Evolutionary conservation across 345 rosid genomes (phyloP), one percentile per base, ranked within the genome.

Genomic region (Pistacia integerrima): DNA sequence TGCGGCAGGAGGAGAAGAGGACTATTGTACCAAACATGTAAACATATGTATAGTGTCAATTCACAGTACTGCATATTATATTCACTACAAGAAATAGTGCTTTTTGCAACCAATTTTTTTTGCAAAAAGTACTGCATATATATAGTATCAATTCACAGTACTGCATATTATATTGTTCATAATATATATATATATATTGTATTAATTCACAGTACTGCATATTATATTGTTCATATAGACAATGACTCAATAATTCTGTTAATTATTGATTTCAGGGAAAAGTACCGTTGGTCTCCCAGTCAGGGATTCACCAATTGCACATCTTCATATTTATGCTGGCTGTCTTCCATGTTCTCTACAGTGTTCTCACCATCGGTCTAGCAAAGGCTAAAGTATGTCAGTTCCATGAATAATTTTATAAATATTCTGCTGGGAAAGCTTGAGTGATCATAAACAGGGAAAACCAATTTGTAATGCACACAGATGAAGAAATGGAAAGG

Each of bases 401-500:
- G 33, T 48, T 8, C 8, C 3, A 20, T 55, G 7, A 12, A 11
- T 51, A 51, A 54, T 36, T 44, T 46, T 4, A 9, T 35, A 33
- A 63, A 33, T 22, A 5, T 41, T 41, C 6, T 41, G 1, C 1
- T 41, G 46, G 46, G 46, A 41, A 41, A 41, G 46, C 8, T 41
- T 41, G 46, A 41, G 9, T 41, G 46, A 41, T 41, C 8, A 8
- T 41, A 41, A 41, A 5, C 46, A 41, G 46, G 46, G 46, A 41
- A 38, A 41, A 8, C 46, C 46, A 41, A 41, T 41, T 41, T 41
- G 6, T 8, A 7, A 41, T 36, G n/a, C 14, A 14, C 56, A 22
- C 73, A 87, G 90, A 84, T 87, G 86, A 78, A 73, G 77, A 82
- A 77, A 73, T 87, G 85, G 90, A 80, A 79, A 70, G 12, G 80